A percentile compares a stretch with the other conserved stretches of the same genome.
phyloP scores from a whole-genome alignment of 768 basidiomycete species.

The Strobilomyces echinocephalus region DNA sequence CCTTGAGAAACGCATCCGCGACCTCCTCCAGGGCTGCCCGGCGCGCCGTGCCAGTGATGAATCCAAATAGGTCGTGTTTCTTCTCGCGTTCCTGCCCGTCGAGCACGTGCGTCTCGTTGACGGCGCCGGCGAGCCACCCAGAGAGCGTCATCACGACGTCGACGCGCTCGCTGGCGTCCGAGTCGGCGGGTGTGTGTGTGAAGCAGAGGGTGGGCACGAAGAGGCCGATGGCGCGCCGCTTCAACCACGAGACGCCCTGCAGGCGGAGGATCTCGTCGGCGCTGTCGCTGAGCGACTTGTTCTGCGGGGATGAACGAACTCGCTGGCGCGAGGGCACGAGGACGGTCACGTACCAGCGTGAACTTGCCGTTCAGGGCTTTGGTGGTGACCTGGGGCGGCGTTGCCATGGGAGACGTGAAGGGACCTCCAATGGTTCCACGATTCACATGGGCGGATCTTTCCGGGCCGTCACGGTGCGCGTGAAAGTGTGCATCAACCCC shows the following conservation, averaged over 20 bases:
- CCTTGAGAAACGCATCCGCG: not conserved
- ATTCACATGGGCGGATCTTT: too few species aligned
- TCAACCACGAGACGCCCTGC: slow-evolving; percentile 73
- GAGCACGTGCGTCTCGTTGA: slow-evolving; percentile 47
- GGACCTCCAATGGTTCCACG: too few species aligned
- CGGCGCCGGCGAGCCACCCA: slow-evolving; percentile 53
- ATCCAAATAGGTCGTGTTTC: slow-evolving; percentile 58
- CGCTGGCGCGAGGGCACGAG: not conserved
- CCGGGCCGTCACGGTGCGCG: too few species aligned
- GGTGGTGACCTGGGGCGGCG: slow-evolving; percentile 54
- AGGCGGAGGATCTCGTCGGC: slow-evolving; percentile 60
- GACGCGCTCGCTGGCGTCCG: slow-evolving; percentile 54
- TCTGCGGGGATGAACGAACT: slow-evolving; percentile 37
- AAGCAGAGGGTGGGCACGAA: slow-evolving; percentile 56
- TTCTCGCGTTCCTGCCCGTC: slow-evolving; percentile 48
- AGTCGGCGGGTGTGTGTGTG: slow-evolving; percentile 58
- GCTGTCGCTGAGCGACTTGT: slow-evolving; percentile 59
- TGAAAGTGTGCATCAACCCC: too few species aligned
- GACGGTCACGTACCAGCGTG: slow-evolving; percentile 43
- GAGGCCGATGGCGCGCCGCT: slow-evolving; percentile 52
- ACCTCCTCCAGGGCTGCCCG: too few species aligned
- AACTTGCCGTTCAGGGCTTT: slow-evolving; percentile 60
- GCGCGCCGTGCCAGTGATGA: slow-evolving; percentile 26
- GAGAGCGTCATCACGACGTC: slow-evolving; percentile 62
- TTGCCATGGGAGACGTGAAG: slow-evolving; percentile 46